A percentile compares a stretch with the other conserved stretches of the same genome.
Evolutionary conservation across 371 early-diverging fungal species (phyloP).

Genomic region (Nematocida minor): DNA sequence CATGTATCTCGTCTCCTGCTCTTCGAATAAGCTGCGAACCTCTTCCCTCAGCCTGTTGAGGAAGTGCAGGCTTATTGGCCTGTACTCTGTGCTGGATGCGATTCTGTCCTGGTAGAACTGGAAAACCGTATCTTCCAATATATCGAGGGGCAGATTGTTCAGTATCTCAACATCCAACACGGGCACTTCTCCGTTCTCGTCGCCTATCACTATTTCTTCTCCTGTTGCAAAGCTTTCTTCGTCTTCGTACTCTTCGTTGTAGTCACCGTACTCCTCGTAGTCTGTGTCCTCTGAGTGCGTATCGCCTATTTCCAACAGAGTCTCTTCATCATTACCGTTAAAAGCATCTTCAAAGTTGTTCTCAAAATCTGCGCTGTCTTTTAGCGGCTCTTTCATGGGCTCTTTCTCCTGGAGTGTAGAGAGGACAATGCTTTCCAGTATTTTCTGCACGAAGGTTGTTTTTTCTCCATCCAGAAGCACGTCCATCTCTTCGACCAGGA

Average conservation of each 20-base stretch:
- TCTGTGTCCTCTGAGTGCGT: not conserved
- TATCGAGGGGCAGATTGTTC: conserved; percentile 28
- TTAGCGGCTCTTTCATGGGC: not conserved
- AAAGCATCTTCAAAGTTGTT: not conserved
- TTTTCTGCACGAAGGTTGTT: not conserved
- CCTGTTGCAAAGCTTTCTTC: conserved; percentile 33
- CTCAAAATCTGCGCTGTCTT: not conserved
- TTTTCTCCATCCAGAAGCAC: not conserved
- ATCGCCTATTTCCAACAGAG: not conserved
- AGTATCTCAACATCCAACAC: conserved; percentile 35
- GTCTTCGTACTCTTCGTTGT: conserved; percentile 17
- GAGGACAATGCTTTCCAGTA: not conserved
- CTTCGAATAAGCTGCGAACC: conserved; percentile 47
- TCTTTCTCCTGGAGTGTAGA: conserved; percentile 8
- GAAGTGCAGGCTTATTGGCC: conserved; percentile 39
- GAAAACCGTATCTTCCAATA: conserved; percentile 21
- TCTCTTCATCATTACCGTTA: not conserved
- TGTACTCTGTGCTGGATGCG: conserved; percentile 33
- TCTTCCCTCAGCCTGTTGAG: conserved; percentile 31
- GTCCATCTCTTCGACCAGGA: not conserved
- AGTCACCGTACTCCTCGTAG: not conserved
- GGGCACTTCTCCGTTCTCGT: conserved; percentile 48
- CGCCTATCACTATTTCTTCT: conserved; percentile 38
- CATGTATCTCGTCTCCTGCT: conserved; percentile 40
- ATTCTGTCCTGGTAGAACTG: conserved; percentile 48